Evolutionary conservation across 345 rosid genomes (phyloP), one percentile per base, ranked within the genome.

Genomic region (Euclidium syriacum): DNA sequence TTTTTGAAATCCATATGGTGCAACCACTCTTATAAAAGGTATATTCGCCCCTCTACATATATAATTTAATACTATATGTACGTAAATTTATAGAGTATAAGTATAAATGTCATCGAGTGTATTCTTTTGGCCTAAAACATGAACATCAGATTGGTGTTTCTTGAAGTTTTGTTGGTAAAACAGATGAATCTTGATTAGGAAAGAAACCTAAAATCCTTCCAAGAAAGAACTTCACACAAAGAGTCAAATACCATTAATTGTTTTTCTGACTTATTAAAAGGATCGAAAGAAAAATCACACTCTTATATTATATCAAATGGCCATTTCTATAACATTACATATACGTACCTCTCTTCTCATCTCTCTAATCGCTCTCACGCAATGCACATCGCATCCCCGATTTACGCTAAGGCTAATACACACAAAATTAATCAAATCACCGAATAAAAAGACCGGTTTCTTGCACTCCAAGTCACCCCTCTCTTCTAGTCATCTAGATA

Each of bases 151-250:
- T 29, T 63, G 33, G 12, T 40, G n/a, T 43, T 25, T 42, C 5
- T 58, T 42, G 33, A 24, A 40, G 23, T 20, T 63, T 15, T 52
- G 19, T 35, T 16, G 14, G 18, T 11, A 27, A 64, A 29, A 14
- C 29, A 12, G 32, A 32, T 20, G 29, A 54, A 34, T 23, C 40
- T 44, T 65, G 29, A n/a, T 24, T 17, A 30, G 19, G 20, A 52
- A 54, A 34, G 0, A 23, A 47, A 51, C 17, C 43, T 4, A n/a
- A n/a, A n/a, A n/a, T 57, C 17, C 12, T 2, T 7, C 16, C 48
- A 11, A 30, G 15, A 44, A 44, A 46, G 33, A 57, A 56, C 32
- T 35, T 57, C 65, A 67, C 72, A 57, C 58, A 67, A 57, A 67
- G 51, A 58, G 30, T 59, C 60, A 24, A 1, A n/a, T 40, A 26